A percentile compares a stretch with the other conserved stretches of the same genome.
These are phyloP conservation scores for Pseudogymnoascus sp. DNA, from an alignment of 2,329 filamentous ascomycete genomes.

Conservation along the genomic window DNA sequence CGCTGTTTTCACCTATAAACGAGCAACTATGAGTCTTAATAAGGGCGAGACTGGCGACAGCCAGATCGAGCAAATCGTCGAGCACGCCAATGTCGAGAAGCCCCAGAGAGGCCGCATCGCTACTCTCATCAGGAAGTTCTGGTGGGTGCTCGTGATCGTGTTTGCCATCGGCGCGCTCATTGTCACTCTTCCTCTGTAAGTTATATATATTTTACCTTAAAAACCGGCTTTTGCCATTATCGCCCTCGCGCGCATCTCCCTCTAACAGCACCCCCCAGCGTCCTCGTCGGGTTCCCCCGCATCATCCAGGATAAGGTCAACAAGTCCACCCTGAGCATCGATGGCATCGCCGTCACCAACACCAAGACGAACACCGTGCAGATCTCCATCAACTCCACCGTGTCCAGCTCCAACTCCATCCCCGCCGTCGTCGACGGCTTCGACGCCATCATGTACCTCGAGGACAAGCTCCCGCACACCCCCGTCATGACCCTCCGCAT, in stretches of 20 bases:
- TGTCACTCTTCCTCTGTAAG: background rate
- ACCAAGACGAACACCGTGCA: conserved; percentile 41
- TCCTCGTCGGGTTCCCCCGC: conserved; percentile 51
- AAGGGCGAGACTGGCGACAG: background rate
- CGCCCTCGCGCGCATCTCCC: background rate
- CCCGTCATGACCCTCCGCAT: conserved; percentile 25
- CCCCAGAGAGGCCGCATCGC: background rate
- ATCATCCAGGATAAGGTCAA: conserved; percentile 49
- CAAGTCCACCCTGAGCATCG: conserved; percentile 42
- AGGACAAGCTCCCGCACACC: conserved; percentile 13
- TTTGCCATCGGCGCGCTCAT: background rate
- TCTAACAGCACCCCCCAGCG: conserved; percentile 28
- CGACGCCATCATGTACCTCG: conserved; percentile 41
- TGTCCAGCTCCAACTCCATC: conserved; percentile 40
- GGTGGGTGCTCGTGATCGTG: background rate
- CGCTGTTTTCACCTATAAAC: background rate
- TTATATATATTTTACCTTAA: background rate
- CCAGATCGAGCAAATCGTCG: background rate
- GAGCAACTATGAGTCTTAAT: background rate
- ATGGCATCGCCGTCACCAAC: conserved; percentile 40
- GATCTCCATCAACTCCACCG: conserved; percentile 39
- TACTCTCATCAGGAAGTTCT: background rate
- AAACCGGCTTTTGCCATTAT: background rate
- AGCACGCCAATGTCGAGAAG: background rate
- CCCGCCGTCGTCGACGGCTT: conserved; percentile 48